Evolutionary conservation across 306 rosid species (phyloP).

Genomic region (Inga laurina): DNA sequence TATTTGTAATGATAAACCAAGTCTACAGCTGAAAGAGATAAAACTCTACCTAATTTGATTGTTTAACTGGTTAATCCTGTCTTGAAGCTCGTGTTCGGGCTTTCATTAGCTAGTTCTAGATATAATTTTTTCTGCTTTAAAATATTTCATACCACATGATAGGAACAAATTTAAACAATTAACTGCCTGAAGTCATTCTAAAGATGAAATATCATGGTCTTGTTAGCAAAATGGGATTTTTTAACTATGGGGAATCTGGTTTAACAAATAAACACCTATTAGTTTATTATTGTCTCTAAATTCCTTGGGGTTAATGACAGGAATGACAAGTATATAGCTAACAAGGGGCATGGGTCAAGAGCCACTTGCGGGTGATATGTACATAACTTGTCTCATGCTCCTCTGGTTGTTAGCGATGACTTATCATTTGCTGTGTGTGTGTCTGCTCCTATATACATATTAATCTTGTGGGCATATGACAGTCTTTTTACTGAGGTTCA

Average conservation of each 20-base stretch:
- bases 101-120: slow-evolving; percentile 17
- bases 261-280: background rate
- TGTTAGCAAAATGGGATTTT: slow-evolving; percentile 1
- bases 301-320: background rate
- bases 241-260: background rate
- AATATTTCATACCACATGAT: slow-evolving; percentile 1
- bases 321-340: background rate
- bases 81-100: background rate
- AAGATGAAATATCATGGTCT: background rate
- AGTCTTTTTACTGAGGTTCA: slow-evolving; percentile 21
- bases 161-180: slow-evolving; percentile 8
- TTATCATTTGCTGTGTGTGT: background rate
- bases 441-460: background rate
- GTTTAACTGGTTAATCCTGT: slow-evolving; percentile 8
- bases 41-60: slow-evolving; percentile 13
- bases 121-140: background rate
- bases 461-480: slow-evolving; percentile 26
- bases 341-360: background rate
- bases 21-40: slow-evolving; percentile 7
- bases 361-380: background rate
- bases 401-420: background rate
- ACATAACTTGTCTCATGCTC: background rate
- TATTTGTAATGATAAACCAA: background rate
- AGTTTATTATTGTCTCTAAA: background rate
- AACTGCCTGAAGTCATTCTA: background rate